Conservation (phyloP, 176 grass and related monocot genomes). For the Aechmea fasciata region DNA sequence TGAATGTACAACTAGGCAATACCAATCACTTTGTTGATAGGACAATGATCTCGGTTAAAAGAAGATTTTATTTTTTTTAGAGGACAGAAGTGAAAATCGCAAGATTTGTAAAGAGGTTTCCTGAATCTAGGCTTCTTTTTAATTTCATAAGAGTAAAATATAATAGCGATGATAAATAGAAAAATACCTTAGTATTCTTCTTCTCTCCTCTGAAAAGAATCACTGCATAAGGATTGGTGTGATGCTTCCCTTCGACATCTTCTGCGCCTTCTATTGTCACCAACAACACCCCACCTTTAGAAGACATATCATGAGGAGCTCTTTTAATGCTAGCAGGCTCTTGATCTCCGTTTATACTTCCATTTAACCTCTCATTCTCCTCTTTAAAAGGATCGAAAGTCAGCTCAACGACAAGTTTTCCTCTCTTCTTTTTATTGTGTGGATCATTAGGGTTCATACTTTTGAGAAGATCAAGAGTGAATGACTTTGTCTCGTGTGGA, state of each 20-base stretch:
- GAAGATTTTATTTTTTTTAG: too few relatives aligned
- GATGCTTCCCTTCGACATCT: conserved; percentile 77
- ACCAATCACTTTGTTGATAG: too few relatives aligned
- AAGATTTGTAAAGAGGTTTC: too few relatives aligned
- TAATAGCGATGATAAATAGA: not conserved
- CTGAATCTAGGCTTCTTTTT: too few relatives aligned
- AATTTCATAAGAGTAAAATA: too few relatives aligned
- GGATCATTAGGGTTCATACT: conserved; percentile 71
- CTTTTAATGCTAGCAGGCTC: conserved; percentile 2
- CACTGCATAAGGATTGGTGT: conserved; percentile 71
- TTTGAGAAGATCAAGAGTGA: conserved; percentile 73
- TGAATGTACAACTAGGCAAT: too few relatives aligned
- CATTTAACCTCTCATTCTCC: conserved; percentile 25
- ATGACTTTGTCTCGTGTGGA: conserved; percentile 59
- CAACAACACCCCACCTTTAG: conserved; percentile 45
- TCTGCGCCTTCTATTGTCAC: conserved; percentile 69
- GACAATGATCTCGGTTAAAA: too few relatives aligned
- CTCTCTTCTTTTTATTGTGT: conserved; percentile 78
- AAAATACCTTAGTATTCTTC: conserved; percentile 72
- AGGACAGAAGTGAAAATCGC: too few relatives aligned
- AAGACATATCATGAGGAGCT: not conserved
- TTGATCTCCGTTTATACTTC: conserved; percentile 23
- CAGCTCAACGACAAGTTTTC: conserved; percentile 64
- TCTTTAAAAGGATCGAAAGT: conserved; percentile 90
- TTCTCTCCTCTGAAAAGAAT: conserved; percentile 69